Evolutionary conservation across 139 green algal species (phyloP).

Genomic region (Chlorella sorokiniana): DNA sequence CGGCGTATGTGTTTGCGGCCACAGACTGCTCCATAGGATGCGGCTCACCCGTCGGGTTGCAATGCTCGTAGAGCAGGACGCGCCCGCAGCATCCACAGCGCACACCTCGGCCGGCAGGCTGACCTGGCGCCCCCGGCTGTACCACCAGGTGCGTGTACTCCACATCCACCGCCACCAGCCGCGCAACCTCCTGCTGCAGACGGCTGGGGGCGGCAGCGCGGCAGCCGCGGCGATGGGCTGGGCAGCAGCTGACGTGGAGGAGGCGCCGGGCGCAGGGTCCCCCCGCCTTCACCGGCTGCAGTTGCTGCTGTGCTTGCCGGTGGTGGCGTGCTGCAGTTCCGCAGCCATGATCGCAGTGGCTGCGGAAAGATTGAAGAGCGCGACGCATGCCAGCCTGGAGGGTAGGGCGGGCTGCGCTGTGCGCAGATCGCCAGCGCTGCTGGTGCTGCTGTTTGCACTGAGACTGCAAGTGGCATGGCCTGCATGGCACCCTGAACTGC

Average conservation of each 20-base stretch:
- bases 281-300: too few species aligned
- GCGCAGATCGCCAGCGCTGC: neutral
- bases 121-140: neutral
- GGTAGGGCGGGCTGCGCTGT: neutral
- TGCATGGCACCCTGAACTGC: too few species aligned
- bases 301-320: too few species aligned
- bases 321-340: too few species aligned
- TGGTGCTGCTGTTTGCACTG: neutral
- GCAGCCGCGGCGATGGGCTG: neutral
- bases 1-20: neutral
- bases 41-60: slow-evolving; percentile 30
- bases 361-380: too few species aligned
- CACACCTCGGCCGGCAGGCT: slow-evolving; percentile 47
- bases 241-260: neutral
- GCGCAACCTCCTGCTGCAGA: slow-evolving; percentile 22
- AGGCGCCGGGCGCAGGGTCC: neutral
- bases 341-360: too few species aligned
- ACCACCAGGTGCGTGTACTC: slow-evolving; percentile 32
- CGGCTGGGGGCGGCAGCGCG: neutral
- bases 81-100: slow-evolving; percentile 30
- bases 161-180: slow-evolving; percentile 41
- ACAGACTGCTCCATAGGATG: neutral
- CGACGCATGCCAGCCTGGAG: too few species aligned
- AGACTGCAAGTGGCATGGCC: too few species aligned
- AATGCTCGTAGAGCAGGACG: slow-evolving; percentile 25